phyloP scores from a whole-genome alignment of 1,139 yeast genomes.

The Debaryomyces udenii region DNA sequence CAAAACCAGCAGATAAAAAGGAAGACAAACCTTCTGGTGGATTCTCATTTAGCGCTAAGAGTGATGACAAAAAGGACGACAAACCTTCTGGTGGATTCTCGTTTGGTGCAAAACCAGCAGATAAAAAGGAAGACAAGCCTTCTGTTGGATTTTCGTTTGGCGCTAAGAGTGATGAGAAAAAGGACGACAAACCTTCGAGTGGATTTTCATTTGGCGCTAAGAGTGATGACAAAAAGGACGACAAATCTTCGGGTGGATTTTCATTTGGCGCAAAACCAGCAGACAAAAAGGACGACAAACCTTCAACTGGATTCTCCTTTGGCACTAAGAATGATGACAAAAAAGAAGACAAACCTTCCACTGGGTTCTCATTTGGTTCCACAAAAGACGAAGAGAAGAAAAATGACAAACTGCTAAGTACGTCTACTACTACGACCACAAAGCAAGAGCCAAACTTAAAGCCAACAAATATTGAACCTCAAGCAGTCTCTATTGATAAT shows the following conservation, averaged over 20 bases:
- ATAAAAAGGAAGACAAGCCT: constrained; percentile 22
- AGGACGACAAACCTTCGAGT: constrained; percentile 19
- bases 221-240: constrained; percentile 20
- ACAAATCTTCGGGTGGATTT: constrained; percentile 24
- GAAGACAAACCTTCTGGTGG: constrained; percentile 20
- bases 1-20: constrained; percentile 18
- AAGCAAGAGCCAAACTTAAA: constrained; percentile 36
- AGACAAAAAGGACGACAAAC: constrained; percentile 23
- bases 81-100: constrained; percentile 23
- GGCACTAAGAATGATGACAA: constrained; percentile 30
- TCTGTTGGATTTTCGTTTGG: constrained; percentile 29
- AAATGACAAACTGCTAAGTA: constrained; percentile 13
- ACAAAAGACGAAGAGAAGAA: constrained; percentile 24
- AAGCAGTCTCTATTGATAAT: constrained; percentile 80
- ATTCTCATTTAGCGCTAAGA: constrained; percentile 24
- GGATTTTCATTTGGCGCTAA: constrained; percentile 25
- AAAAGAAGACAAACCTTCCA: constrained; percentile 23
- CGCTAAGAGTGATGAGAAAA: constrained; percentile 22
- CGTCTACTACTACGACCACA: constrained; percentile 19
- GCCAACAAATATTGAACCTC: constrained; percentile 59
- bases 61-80: constrained; percentile 20
- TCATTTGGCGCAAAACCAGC: constrained; percentile 27
- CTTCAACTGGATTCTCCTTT: constrained; percentile 25
- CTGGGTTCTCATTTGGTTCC: constrained; percentile 28
- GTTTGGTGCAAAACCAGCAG: constrained; percentile 31